Evolutionary conservation across 2,329 filamentous ascomycete genomes (phyloP).

Genomic region (Nothophaeocryptopus gaeumannii): DNA sequence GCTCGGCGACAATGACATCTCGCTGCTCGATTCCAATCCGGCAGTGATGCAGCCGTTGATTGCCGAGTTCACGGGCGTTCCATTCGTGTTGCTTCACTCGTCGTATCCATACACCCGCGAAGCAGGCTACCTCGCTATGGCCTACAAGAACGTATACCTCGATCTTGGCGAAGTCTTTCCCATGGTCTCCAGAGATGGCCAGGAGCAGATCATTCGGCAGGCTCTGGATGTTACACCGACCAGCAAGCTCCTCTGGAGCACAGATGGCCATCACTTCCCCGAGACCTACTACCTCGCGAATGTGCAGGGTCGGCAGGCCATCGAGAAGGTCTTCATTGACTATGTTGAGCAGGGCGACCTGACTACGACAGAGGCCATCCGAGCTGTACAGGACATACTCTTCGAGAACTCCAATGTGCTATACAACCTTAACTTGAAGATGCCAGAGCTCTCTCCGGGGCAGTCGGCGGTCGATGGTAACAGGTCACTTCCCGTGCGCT

Average conservation of each 20-base stretch:
- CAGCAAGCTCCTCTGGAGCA: conserved; percentile 76
- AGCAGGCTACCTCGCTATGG: conserved; percentile 71
- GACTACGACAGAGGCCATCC: conserved; percentile 59
- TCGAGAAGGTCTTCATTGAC: conserved; percentile 66
- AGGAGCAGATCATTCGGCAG: conserved; percentile 67
- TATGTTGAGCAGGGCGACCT: conserved; percentile 65
- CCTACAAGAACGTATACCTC: conserved; percentile 76
- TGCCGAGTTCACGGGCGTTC: conserved; percentile 63
- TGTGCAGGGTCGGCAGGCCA: conserved; percentile 66
- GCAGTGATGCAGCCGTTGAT: conserved; percentile 73
- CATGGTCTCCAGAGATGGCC: conserved; percentile 71
- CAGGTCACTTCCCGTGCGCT: neutral
- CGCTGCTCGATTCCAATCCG: conserved; percentile 67
- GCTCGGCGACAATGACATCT: conserved; percentile 76
- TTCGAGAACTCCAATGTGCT: conserved; percentile 76
- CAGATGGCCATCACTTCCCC: conserved; percentile 74
- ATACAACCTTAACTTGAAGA: conserved; percentile 55
- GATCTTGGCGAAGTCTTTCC: conserved; percentile 84
- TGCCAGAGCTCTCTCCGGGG: conserved; percentile 25
- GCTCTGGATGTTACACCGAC: conserved; percentile 72
- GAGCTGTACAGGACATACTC: conserved; percentile 64
- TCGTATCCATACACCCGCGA: conserved; percentile 79
- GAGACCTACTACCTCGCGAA: conserved; percentile 75
- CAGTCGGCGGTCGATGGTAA: neutral
- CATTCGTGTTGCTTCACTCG: conserved; percentile 75